Base-by-base conservation (phyloP, 139 green algal genomes). In the Limnomonas spitsbergensis region DNA sequence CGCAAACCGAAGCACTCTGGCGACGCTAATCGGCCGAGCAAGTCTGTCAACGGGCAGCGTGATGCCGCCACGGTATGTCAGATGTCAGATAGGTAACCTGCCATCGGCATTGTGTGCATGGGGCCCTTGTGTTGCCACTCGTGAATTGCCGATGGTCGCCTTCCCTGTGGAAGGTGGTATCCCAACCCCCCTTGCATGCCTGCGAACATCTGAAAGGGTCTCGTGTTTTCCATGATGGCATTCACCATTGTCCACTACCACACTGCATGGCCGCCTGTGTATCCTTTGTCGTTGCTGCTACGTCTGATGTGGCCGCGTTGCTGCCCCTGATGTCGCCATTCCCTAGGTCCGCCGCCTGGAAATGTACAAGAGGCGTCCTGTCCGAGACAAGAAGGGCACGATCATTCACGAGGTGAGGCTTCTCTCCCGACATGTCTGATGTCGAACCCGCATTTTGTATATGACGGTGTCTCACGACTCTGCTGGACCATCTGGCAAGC, bases 301-400 rank as follows among this genome's bases (percentile, higher is more conserved):
- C n/a, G n/a, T n/a, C n/a, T n/a, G n/a, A n/a, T n/a, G n/a, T n/a
- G n/a, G n/a, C n/a, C n/a, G n/a, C n/a, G n/a, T n/a, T n/a, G n/a
- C n/a, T n/a, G n/a, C n/a, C n/a, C 3, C 0, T 47, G 32, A 26
- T 36, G 7, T 31, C 0, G 34, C 38, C 7, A 9, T 47, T 73
- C 1, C 2, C 26, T 37, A 97, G 93, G 92, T 97, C 20, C 89
- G 92, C 26, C 87, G 94, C 36, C 93, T 99, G 66, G 89, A 92
- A 4, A 99, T 99, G 96, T 99, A 99, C 90, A 97, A 94, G 53
- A 93, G 85, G 26, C 87, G 84, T 27, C 85, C 96, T 0, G 82
- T 89, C 38, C 80, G 96, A 0, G 94, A 99, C 89, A 96, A 92
- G 77, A 94, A 96, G 9, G 96, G 96, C 3, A 90, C 90, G 24